A percentile compares a stretch with the other conserved stretches of the same genome.
phyloP scores from a whole-genome alignment of 2,329 filamentous ascomycete genomes.

The Colletotrichum phormii region DNA sequence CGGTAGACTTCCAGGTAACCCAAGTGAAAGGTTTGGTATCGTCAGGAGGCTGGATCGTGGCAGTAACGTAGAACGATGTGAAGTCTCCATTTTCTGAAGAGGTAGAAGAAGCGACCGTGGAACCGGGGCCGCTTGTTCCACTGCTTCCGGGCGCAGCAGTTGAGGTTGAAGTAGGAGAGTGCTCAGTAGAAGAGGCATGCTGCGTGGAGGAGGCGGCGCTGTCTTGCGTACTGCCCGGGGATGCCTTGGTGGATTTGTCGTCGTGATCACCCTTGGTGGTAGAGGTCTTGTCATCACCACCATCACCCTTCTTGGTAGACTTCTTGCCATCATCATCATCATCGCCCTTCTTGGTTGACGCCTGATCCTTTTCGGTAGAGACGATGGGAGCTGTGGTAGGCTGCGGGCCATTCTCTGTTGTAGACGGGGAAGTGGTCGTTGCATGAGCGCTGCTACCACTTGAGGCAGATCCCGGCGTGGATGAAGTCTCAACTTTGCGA shows the following conservation, averaged over 20 bases:
- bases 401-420: too few relatives aligned
- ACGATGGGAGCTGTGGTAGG: neutral
- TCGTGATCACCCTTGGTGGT: neutral
- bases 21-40: neutral
- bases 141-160: neutral
- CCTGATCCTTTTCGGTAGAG: neutral
- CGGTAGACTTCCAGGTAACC: slow-evolving; percentile 17
- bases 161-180: neutral
- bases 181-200: neutral
- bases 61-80: neutral
- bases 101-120: neutral
- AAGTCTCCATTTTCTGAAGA: neutral
- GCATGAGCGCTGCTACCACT: neutral
- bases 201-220: neutral
- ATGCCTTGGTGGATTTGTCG: neutral
- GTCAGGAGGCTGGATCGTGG: neutral
- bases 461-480: neutral
- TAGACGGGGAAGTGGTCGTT: neutral
- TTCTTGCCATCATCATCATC: neutral
- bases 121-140: neutral
- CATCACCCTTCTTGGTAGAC: neutral
- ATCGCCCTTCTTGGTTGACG: neutral
- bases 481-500: neutral
- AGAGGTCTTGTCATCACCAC: neutral
- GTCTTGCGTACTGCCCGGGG: neutral